A percentile compares a stretch with the other conserved stretches of the same genome.
phyloP scores from a whole-genome alignment of 768 basidiomycete species.

The Tylopilus plumbeoviolaceoides region DNA sequence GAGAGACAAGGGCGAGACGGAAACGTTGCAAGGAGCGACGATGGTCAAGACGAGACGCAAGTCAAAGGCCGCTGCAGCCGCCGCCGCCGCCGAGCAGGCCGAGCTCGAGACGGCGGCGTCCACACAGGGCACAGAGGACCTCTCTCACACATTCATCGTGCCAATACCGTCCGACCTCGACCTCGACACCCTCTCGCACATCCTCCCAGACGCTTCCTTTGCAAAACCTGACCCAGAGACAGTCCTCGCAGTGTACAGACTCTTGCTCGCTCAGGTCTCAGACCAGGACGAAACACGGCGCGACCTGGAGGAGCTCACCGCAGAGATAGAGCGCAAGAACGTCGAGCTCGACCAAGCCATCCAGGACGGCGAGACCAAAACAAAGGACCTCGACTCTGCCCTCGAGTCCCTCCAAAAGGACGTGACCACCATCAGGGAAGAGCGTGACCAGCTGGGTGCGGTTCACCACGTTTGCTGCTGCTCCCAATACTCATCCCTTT shows the following conservation, averaged over 20 bases:
- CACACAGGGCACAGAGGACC: constrained; percentile 34
- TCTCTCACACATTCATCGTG: constrained; percentile 31
- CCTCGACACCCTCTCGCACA: constrained; percentile 49
- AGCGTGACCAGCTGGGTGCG: constrained; percentile 66
- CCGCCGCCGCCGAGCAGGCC: constrained; percentile 24
- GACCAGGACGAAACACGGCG: constrained; percentile 53
- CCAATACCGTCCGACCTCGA: constrained; percentile 67
- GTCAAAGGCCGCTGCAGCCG: constrained; percentile 50
- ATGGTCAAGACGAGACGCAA: constrained; percentile 56
- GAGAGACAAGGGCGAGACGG: neutral
- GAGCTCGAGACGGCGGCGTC: constrained; percentile 34
- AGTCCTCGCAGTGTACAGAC: constrained; percentile 59
- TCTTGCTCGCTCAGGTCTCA: constrained; percentile 52
- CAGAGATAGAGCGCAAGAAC: constrained; percentile 67
- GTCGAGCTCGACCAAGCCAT: constrained; percentile 82
- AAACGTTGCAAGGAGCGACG: neutral
- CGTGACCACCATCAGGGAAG: constrained; percentile 49
- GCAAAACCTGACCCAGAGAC: constrained; percentile 54
- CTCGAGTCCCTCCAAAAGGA: constrained; percentile 54
- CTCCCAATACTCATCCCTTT: constrained; percentile 14
- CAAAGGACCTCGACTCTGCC: constrained; percentile 53
- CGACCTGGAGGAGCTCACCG: constrained; percentile 68
- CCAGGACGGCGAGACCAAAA: constrained; percentile 66
- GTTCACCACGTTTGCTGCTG: constrained; percentile 1
- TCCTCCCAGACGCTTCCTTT: constrained; percentile 61